These are phyloP conservation scores for Lippia alba DNA, from an alignment of 305 asterid species.

Conservation along the genomic window DNA sequence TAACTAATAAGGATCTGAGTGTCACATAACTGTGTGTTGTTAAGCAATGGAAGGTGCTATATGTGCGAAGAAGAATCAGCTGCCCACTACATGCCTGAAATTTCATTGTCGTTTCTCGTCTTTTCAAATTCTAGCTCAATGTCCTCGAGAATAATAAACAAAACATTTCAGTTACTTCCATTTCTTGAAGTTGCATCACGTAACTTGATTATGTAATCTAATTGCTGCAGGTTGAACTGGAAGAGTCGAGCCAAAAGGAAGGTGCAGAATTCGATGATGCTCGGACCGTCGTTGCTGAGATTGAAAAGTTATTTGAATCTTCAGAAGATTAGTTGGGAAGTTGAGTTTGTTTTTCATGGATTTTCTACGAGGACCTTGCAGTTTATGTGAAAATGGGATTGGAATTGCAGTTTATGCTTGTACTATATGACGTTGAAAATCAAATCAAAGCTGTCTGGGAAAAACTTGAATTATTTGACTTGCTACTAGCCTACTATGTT, in stretches of 20 bases:
- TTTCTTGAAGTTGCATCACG: too few relatives aligned
- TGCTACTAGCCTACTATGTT: too few relatives aligned
- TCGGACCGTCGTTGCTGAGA: slow-evolving; percentile 55
- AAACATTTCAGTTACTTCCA: too few relatives aligned
- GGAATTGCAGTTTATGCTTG: not conserved
- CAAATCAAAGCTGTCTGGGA: not conserved
- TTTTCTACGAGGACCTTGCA: not conserved
- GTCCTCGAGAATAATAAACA: too few relatives aligned
- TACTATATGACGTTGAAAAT: not conserved
- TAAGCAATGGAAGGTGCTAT: slow-evolving; percentile 3
- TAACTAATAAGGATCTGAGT: not conserved
- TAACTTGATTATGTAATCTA: slow-evolving; percentile 15
- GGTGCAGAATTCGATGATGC: slow-evolving; percentile 83
- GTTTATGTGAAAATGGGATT: not conserved
- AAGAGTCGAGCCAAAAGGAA: slow-evolving; percentile 64
- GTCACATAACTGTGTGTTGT: not conserved
- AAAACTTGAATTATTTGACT: not conserved
- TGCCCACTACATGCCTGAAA: not conserved
- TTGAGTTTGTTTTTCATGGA: slow-evolving; percentile 18
- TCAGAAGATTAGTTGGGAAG: slow-evolving; percentile 42
- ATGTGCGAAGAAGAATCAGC: not conserved
- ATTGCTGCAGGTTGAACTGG: slow-evolving; percentile 64
- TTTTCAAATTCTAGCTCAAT: too few relatives aligned
- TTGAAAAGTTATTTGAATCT: slow-evolving; percentile 60
- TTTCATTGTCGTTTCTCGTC: too few relatives aligned